phyloP scores from a whole-genome alignment of 768 basidiomycete species.

The Amylocystis lapponica region DNA sequence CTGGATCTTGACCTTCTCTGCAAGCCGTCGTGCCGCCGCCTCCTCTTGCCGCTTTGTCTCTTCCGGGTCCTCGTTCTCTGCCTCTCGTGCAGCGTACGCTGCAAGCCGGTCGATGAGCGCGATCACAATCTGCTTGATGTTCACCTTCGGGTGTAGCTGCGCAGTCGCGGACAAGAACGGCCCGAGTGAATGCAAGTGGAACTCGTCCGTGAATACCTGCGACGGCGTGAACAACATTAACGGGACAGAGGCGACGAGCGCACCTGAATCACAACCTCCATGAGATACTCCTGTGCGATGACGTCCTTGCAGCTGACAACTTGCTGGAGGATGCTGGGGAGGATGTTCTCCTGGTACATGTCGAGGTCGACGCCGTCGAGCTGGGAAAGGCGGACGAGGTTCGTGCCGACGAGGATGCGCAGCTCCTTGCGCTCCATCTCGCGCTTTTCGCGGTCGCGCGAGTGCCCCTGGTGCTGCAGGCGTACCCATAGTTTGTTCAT shows the following conservation, averaged over 20 bases:
- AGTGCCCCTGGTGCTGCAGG: conserved; percentile 95
- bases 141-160: conserved; percentile 94
- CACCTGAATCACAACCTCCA: conserved; percentile 99
- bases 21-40: conserved; percentile 81
- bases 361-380: conserved; percentile 95
- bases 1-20: conserved; percentile 77
- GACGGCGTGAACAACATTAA: neutral
- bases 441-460: conserved; percentile 93
- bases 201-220: conserved; percentile 97
- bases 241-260: conserved; percentile 12
- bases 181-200: conserved; percentile 92
- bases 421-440: conserved; percentile 94
- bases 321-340: conserved; percentile 93
- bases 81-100: conserved; percentile 93
- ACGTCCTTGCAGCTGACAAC: conserved; percentile 98
- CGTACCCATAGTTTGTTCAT: conserved; percentile 99
- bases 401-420: conserved; percentile 95
- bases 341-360: conserved; percentile 80
- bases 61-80: conserved; percentile 93
- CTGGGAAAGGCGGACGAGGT: conserved; percentile 91
- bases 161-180: conserved; percentile 96
- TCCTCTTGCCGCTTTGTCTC: conserved; percentile 93
- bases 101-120: conserved; percentile 95
- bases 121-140: conserved; percentile 98
- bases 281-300: conserved; percentile 97